Conservation (phyloP, 1,139 yeast genomes). For the Hansenula sp. region DNA sequence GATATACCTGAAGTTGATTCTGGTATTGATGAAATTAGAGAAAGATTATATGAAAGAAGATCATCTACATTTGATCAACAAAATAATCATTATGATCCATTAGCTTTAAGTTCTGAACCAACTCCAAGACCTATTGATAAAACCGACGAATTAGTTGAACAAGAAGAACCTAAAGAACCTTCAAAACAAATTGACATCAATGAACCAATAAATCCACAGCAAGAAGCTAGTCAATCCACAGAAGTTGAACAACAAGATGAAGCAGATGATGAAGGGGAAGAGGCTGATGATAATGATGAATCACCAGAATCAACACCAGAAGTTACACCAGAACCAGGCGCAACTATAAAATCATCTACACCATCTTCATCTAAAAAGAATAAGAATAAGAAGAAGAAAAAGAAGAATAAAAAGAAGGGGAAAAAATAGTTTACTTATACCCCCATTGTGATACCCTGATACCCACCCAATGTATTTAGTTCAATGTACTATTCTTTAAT, state of each 20-base stretch:
- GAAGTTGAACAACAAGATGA: too few relatives aligned
- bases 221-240: neutral
- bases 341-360: neutral
- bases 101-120: neutral
- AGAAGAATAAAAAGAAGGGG: conserved; percentile 19
- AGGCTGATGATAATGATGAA: neutral
- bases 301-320: neutral
- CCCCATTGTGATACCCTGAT: too few relatives aligned
- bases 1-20: neutral
- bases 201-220: neutral
- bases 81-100: conserved; percentile 10
- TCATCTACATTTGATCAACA: conserved; percentile 17
- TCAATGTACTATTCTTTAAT: too few relatives aligned
- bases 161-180: conserved; percentile 9
- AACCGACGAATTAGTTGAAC: neutral
- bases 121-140: neutral
- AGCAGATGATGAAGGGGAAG: neutral
- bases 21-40: conserved; percentile 8
- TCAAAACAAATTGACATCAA: neutral
- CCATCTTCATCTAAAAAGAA: conserved; percentile 9
- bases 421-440: conserved; percentile 5
- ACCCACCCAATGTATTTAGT: neutral
- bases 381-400: conserved; percentile 21
- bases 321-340: conserved; percentile 1
- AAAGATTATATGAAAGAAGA: conserved; percentile 21